A percentile compares a stretch with the other conserved stretches of the same genome.
Conservation (phyloP, 805 yeast genomes). For the Ogataea trehaloabstinens region DNA sequence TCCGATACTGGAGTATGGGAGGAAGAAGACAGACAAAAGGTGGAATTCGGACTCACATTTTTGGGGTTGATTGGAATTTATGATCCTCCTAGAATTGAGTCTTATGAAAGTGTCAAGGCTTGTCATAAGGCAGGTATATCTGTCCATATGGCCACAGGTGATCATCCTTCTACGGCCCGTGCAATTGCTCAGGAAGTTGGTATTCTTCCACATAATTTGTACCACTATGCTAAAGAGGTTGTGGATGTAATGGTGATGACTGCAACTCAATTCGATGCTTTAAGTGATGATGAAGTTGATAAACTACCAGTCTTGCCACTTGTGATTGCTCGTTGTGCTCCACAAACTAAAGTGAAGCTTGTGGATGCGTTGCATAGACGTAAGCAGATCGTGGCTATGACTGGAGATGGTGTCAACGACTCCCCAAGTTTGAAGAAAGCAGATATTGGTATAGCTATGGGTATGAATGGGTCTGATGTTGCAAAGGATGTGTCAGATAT, state of each 20-base stretch:
- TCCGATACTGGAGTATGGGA: constrained; percentile 29
- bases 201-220: constrained; percentile 60
- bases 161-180: constrained; percentile 73
- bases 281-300: constrained; percentile 62
- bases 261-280: constrained; percentile 65
- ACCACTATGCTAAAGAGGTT: constrained; percentile 52
- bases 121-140: constrained; percentile 76
- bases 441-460: constrained; percentile 85
- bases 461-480: constrained; percentile 76
- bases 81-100: constrained; percentile 76
- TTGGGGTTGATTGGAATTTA: constrained; percentile 74
- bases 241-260: constrained; percentile 71
- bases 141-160: constrained; percentile 82
- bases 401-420: constrained; percentile 83
- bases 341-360: constrained; percentile 78
- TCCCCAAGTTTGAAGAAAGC: constrained; percentile 75
- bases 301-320: constrained; percentile 63
- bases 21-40: constrained; percentile 36
- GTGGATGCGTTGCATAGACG: constrained; percentile 72
- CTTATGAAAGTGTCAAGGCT: constrained; percentile 58
- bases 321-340: constrained; percentile 82
- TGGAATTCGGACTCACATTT: constrained; percentile 56
- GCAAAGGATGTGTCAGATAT: constrained; percentile 84
- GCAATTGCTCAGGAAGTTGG: constrained; percentile 84
- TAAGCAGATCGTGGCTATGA: constrained; percentile 70